Evolutionary conservation across 1,284 basidiomycete genomes (phyloP).

Genomic region (Malassezia equina): DNA sequence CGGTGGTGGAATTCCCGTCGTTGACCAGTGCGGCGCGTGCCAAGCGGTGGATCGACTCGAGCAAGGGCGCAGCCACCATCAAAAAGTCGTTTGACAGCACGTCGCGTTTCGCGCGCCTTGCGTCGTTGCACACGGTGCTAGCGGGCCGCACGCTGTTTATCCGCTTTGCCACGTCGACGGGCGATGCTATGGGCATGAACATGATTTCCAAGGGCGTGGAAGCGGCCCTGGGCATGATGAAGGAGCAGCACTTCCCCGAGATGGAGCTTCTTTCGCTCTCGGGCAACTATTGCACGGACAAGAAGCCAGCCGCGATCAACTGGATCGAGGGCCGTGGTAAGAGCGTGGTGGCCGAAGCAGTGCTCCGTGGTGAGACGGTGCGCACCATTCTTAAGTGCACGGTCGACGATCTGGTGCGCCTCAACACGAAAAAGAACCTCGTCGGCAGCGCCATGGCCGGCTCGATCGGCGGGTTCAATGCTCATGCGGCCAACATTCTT

Average conservation of each 20-base stretch:
- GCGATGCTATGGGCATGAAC: constrained; percentile 99
- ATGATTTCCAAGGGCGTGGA: constrained; percentile 63
- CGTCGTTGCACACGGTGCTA: constrained; percentile 40
- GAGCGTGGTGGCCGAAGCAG: constrained; percentile 89
- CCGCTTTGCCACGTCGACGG: constrained; percentile 88
- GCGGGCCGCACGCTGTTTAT: constrained; percentile 66
- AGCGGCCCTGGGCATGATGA: constrained; percentile 75
- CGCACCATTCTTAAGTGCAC: constrained; percentile 89
- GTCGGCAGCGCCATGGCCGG: constrained; percentile 97
- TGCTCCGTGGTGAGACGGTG: constrained; percentile 79
- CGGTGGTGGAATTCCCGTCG: constrained; percentile 87
- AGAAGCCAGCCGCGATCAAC: constrained; percentile 99
- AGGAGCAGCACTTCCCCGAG: constrained; percentile 67
- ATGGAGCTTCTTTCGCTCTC: constrained; percentile 89
- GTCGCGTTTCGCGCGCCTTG: constrained; percentile 43
- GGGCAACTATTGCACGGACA: constrained; percentile 99
- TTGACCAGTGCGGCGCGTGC: constrained; percentile 70
- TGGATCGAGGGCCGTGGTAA: constrained; percentile 99
- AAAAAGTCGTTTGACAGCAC: constrained; percentile 87
- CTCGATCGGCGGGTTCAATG: constrained; percentile 92
- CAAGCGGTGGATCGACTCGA: constrained; percentile 77
- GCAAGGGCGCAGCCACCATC: constrained; percentile 66
- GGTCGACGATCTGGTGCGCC: constrained; percentile 74
- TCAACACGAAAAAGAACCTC: constrained; percentile 96
- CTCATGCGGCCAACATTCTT: constrained; percentile 93